A percentile compares a stretch with the other conserved stretches of the same genome.
Conservation (phyloP, 1,284 basidiomycete species). For the Inonotus hispidus region DNA sequence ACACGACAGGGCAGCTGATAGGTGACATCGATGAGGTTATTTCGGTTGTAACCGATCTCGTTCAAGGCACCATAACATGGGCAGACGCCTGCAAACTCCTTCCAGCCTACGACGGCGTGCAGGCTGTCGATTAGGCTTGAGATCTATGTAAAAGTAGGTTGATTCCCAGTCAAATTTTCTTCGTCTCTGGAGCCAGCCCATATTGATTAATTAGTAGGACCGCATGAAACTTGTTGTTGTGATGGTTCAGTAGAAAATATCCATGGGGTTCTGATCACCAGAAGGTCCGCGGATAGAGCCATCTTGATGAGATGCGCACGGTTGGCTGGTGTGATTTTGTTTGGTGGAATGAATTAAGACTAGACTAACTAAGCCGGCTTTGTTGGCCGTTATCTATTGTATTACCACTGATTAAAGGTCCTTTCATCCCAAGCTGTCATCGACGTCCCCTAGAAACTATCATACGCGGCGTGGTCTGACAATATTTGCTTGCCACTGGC, state of each 20-base stretch:
- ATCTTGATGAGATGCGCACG: neutral
- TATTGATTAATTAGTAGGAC: neutral
- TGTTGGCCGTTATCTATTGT: too few species aligned
- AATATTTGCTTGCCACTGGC: too few species aligned
- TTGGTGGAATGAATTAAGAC: neutral
- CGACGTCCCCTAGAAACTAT: too few species aligned
- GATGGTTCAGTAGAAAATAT: neutral
- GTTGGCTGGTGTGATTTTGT: neutral
- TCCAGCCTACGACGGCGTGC: constrained; percentile 84
- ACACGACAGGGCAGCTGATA: constrained; percentile 91
- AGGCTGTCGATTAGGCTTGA: constrained; percentile 59
- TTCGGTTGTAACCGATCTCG: constrained; percentile 70
- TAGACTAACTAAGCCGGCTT: neutral
- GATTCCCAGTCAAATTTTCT: neutral
- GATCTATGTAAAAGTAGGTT: neutral
- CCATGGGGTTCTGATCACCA: neutral
- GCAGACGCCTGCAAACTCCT: constrained; percentile 67
- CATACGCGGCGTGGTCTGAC: too few species aligned
- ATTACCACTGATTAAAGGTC: too few species aligned
- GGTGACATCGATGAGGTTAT: constrained; percentile 92
- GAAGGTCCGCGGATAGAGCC: neutral
- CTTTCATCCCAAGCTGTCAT: too few species aligned
- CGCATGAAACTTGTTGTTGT: neutral
- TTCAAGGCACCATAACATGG: constrained; percentile 76
- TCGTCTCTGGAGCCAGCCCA: neutral